Base-by-base conservation (phyloP, 352 stramenopile species). In the Globisporangium mamillatum region DNA sequence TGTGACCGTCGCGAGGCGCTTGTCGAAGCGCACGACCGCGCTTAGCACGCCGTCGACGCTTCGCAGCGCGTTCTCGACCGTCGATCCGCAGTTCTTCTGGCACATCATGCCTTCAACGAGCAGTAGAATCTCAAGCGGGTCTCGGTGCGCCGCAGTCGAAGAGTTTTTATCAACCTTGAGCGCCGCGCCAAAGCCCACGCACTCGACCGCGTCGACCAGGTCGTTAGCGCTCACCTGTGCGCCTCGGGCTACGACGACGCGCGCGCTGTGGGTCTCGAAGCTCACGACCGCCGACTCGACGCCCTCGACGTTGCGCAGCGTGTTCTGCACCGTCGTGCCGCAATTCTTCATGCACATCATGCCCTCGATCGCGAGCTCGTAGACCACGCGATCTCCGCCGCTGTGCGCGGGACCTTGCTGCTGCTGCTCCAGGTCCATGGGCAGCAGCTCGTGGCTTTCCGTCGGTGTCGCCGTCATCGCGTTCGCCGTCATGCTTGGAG, bases 291-390 rank as follows among this genome's bases (percentile, higher is more conserved):
- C 92, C 20, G 74, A 72, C n/a, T 72, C 55, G 18, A 97, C 91
- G 52, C 91, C 90, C 7, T 77, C 61, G 44, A 97, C 81, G 24
- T 36, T 64, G 8, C 74, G 70, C 63, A 98, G 76, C 48, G 92
- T 86, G 57, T 68, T 86, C 73, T 93, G 77, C 24, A 97, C 91
- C 2, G 91, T 98, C 18, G 66, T 94, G 62, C 97, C 97, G 75
- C 94, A 97, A 77, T 98, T 98, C 61, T 98, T 98, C 84, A 98
- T 94, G 65, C 92, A 98, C 77, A 96, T 97, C 86, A 98, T 98
- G 60, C 94, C 93, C 65, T 99, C 96, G 48, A 99, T 86, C 48
- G 74, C 75, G 24, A 97, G 88, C 61, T 89, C 70, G 52, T 86
- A 78, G 41, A 83, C 74, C 7, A 12, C 32, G 5, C 44, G 44